A percentile compares a stretch with the other conserved stretches of the same genome.
phyloP scores from a whole-genome alignment of 805 yeast genomes.

The Starmerella roubikii region DNA sequence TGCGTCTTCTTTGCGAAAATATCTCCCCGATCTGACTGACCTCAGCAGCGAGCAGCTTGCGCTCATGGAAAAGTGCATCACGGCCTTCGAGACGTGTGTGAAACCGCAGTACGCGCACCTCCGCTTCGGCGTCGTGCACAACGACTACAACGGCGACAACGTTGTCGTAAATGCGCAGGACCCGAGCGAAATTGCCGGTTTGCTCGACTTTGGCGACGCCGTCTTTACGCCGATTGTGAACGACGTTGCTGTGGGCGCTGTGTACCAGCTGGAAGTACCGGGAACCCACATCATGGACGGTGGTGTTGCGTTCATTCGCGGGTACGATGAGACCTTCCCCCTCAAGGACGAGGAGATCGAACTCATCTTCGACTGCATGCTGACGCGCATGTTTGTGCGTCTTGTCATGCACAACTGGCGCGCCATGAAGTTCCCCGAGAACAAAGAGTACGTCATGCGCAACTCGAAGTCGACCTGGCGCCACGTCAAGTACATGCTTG shows the following conservation, averaged over 20 bases:
- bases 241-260: constrained; percentile 11
- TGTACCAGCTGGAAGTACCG: constrained; percentile 8
- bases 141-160: constrained; percentile 11
- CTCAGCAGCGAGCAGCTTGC: neutral
- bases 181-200: constrained; percentile 3
- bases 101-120: constrained; percentile 7
- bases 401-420: constrained; percentile 4
- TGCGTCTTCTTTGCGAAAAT: constrained; percentile 3
- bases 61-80: neutral
- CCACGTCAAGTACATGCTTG: constrained; percentile 1
- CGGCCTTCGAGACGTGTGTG: constrained; percentile 4
- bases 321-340: constrained; percentile 6
- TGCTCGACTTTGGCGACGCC: constrained; percentile 13
- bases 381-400: constrained; percentile 9
- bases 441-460: constrained; percentile 4
- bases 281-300: constrained; percentile 5
- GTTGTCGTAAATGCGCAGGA: constrained; percentile 3
- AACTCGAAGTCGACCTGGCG: constrained; percentile 2
- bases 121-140: constrained; percentile 13
- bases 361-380: constrained; percentile 7
- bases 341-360: constrained; percentile 4
- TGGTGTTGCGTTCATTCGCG: constrained; percentile 8
- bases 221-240: constrained; percentile 9
- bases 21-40: constrained; percentile 1
- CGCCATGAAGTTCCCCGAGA: constrained; percentile 9